Evolutionary conservation across 2,329 filamentous ascomycete species (phyloP).

Genomic region (Daldinia eschscholtzii): DNA sequence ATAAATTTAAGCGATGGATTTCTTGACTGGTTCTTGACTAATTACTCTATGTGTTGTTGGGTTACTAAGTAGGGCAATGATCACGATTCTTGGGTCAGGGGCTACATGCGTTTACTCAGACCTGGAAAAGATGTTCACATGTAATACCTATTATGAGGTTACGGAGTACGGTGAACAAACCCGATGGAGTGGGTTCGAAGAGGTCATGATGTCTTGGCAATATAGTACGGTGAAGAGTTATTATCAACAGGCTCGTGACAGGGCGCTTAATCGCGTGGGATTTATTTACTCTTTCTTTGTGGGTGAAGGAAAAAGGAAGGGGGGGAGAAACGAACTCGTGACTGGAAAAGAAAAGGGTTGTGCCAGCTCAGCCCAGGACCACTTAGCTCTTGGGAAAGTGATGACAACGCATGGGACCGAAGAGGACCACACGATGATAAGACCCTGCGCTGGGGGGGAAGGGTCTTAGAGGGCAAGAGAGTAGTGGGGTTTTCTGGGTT

Average conservation of each 20-base stretch:
- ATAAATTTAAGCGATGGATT: neutral
- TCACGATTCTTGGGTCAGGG: neutral
- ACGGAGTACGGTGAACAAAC: conserved; percentile 25
- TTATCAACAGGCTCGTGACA: conserved; percentile 23
- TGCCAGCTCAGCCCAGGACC: conserved; percentile 43
- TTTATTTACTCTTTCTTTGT: conserved; percentile 19
- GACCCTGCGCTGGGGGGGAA: conserved; percentile 23
- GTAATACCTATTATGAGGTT: conserved; percentile 18
- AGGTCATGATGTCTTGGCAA: conserved; percentile 30
- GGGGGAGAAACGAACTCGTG: conserved; percentile 29
- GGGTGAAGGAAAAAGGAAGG: conserved; percentile 25
- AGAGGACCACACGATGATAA: conserved; percentile 41
- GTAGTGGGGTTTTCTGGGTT: conserved; percentile 30
- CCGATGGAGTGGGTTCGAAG: conserved; percentile 22
- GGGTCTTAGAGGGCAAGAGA: conserved; percentile 13
- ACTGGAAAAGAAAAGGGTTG: conserved; percentile 40
- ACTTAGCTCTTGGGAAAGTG: conserved; percentile 23
- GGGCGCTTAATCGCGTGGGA: conserved; percentile 27
- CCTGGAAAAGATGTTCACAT: conserved; percentile 4
- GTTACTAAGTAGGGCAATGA: conserved; percentile 2
- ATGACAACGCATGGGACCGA: conserved; percentile 40
- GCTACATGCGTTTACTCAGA: conserved; percentile 6
- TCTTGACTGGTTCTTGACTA: too few species aligned
- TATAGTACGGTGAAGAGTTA: conserved; percentile 21
- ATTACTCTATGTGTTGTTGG: neutral